Evolutionary conservation across 164 flowering plant genomes (phyloP), one percentile per base, ranked within the genome.

Genomic region (Aristolochia contorta): DNA sequence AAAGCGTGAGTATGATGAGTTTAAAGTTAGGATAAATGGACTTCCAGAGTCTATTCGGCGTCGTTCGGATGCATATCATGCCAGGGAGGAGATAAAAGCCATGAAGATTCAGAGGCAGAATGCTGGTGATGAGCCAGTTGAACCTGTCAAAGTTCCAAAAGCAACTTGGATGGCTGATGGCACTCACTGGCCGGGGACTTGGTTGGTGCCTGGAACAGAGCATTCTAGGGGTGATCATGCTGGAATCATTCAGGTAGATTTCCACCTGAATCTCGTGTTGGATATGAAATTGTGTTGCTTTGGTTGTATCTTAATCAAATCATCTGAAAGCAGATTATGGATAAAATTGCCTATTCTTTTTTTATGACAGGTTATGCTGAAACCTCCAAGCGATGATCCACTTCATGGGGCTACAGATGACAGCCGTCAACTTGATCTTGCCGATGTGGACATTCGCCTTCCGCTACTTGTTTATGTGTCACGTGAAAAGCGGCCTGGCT

Each of bases 121-220:
- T 62, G 56, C 48, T 22, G 72, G 58, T 22, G 85, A 79, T 54
- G 84, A 78, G 21, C 62, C 67, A 2, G 45, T 70, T 30, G 89
- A 82, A 50, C 54, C 13, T 12, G 64, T 81, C 32, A 85, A 84
- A 76, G 59, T 85, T 4, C 65, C 71, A 6, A 86, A 85, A 54
- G 96, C 94, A 62, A 89, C 94, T 16, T 89, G 96, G 96, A 89
- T 89, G 96, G 82, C 91, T 52, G 93, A 89, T 72, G 84, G 87
- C 46, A 83, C 89, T 20, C 93, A 83, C 61, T 89, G 96, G 96
- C 97, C 97, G 22, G 97, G 97, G 13, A 89, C 94, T 49, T 89
- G 97, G 97, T 54, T 72, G 37, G 63, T 58, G 50, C 67, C 84
- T 61, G 65, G 73, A 12, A 48, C 82, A 0, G 88, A 85, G 56